Base-by-base conservation (phyloP, 345 rosid species). In the Citrus inodora region DNA sequence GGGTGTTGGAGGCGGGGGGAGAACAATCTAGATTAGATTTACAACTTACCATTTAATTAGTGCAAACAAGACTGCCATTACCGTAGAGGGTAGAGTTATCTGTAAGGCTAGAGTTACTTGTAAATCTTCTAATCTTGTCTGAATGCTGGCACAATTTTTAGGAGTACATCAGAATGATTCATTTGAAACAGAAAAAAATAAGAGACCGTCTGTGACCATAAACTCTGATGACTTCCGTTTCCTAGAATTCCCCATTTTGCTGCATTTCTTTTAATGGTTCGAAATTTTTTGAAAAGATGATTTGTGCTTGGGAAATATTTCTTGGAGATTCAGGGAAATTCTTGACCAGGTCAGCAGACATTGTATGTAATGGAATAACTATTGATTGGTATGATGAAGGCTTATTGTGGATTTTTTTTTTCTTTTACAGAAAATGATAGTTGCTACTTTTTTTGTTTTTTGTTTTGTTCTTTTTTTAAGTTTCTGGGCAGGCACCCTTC, bases 31-130 rank as follows among this genome's bases (percentile, higher is more conserved):
- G 82, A 77, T 77, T 85, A 85, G 85, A 71, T 79, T 75, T 48
- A 75, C 71, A 68, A 56, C 51, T 59, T 66, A 67, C 69, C 80
- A 76, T 82, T 82, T 76, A 78, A 78, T 79, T 82, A 83, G 83
- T 70, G 85, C 78, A 75, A 75, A 71, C 74, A 73, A 55, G 79
- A 78, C 61, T 72, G 65, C 27, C 76, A 70, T 30, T 58, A 65
- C 71, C 35, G 61, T 80, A 70, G 80, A 79, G 81, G 75, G 62
- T 80, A 75, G 82, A 74, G 71, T 66, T 73, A 67, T 71, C 62
- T 79, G 82, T 63, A 70, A 83, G 83, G 74, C 62, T 81, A 79
- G 80, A 66, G 67, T 67, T 79, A 74, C 70, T 64, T 84, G 86
- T 85, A 83, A 48, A 82, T 85, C 78, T 73, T 79, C 71, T 77